Conservation (phyloP, 2,329 filamentous ascomycete species). For the Aspergillus ruber region DNA sequence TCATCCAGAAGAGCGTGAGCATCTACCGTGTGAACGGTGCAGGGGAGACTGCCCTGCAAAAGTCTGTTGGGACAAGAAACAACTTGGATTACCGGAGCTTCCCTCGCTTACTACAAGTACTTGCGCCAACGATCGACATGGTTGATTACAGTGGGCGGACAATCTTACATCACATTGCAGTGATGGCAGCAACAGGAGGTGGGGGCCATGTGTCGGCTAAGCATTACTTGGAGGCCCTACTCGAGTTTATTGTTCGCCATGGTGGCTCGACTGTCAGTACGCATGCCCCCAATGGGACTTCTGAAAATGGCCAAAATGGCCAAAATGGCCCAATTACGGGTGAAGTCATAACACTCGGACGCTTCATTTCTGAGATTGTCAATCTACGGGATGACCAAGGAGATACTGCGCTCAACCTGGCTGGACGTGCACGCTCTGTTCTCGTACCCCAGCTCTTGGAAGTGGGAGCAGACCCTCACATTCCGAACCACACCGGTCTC, state of each 20-base stretch:
- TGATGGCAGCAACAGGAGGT: conserved; percentile 92
- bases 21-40: conserved; percentile 81
- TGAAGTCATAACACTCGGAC: conserved; percentile 75
- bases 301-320: conserved; percentile 19
- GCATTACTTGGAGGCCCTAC: conserved; percentile 88
- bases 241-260: conserved; percentile 91
- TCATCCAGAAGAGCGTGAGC: conserved; percentile 78
- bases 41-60: conserved; percentile 88
- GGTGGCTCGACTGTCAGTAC: conserved; percentile 58
- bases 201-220: conserved; percentile 77
- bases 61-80: conserved; percentile 87
- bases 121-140: conserved; percentile 85
- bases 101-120: conserved; percentile 78
- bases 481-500: conserved; percentile 83
- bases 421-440: conserved; percentile 87
- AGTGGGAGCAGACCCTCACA: conserved; percentile 87
- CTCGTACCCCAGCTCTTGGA: conserved; percentile 96
- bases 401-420: conserved; percentile 91
- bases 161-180: conserved; percentile 90
- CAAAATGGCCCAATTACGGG: conserved; percentile 24
- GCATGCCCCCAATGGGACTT: conserved; percentile 26
- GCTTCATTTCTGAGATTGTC: conserved; percentile 95
- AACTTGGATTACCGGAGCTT: conserved; percentile 89
- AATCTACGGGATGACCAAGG: conserved; percentile 91
- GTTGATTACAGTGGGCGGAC: conserved; percentile 84